Percentiles rank a stretch among this genome's conserved stretches.
phyloP scores from a whole-genome alignment of 202 grass and related monocot genomes.

The Bolboschoenoplectus hybrid region DNA sequence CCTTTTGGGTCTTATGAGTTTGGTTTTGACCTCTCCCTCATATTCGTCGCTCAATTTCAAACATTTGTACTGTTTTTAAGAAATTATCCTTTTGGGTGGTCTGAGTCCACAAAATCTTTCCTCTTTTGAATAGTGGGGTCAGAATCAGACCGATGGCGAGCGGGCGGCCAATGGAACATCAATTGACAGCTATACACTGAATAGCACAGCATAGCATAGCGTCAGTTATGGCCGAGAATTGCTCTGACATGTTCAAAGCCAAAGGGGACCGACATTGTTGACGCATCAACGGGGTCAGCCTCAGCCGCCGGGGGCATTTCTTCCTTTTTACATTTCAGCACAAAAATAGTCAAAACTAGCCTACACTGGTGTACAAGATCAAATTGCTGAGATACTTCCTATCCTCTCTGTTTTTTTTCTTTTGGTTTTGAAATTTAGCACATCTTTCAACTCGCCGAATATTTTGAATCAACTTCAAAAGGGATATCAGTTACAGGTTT shows the following conservation, averaged over 20 bases:
- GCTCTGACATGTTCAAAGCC: neutral
- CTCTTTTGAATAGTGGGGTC: neutral
- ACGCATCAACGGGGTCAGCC: neutral
- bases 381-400: neutral
- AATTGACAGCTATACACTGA: neutral
- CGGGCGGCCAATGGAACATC: neutral
- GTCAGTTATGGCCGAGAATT: neutral
- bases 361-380: neutral
- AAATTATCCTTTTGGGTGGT: neutral
- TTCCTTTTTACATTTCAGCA: neutral
- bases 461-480: neutral
- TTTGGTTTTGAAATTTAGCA: too few relatives aligned
- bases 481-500: neutral
- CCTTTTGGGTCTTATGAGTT: too few relatives aligned
- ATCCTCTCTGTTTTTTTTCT: neutral
- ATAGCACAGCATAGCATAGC: too few relatives aligned
- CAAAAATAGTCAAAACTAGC: neutral
- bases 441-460: too few relatives aligned
- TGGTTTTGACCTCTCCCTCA: too few relatives aligned
- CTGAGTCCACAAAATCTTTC: neutral
- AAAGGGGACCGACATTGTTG: neutral
- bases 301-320: neutral
- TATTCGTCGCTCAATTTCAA: too few relatives aligned
- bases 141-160: neutral
- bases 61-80: too few relatives aligned